These are phyloP conservation scores for Dictyostelium brefeldianum DNA, from an alignment of 78 protist species.

Conservation along the genomic window DNA sequence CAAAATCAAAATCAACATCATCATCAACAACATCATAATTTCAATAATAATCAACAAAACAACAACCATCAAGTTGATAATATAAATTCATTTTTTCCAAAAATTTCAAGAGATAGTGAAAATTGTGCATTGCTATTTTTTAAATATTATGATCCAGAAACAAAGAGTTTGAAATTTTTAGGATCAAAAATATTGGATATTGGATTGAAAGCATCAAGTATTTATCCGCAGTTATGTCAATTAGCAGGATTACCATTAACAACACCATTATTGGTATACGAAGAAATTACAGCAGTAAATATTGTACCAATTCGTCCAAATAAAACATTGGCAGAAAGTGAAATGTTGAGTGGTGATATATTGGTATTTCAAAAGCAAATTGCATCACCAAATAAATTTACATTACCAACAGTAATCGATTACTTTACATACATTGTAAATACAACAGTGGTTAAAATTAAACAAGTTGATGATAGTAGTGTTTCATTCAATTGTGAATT, in stretches of 20 bases:
- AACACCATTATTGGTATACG: slow-evolving; percentile 16
- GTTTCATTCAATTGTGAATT: slow-evolving; percentile 30
- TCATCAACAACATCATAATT: not conserved
- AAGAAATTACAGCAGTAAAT: slow-evolving; percentile 35
- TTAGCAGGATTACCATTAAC: slow-evolving; percentile 34
- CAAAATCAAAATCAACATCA: not conserved
- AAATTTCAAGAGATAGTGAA: slow-evolving; percentile 7
- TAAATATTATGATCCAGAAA: slow-evolving; percentile 50
- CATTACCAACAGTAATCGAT: slow-evolving; percentile 18
- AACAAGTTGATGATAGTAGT: slow-evolving; percentile 42
- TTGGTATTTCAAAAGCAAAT: slow-evolving; percentile 61
- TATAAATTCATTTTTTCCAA: slow-evolving; percentile 30
- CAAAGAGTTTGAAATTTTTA: slow-evolving; percentile 8
- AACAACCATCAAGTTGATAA: not conserved
- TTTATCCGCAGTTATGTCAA: slow-evolving; percentile 25
- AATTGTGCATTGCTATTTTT: slow-evolving; percentile 39
- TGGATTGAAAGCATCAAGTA: not conserved
- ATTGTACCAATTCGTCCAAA: slow-evolving; percentile 28
- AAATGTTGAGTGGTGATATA: slow-evolving; percentile 64
- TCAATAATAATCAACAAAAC: not conserved
- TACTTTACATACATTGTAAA: slow-evolving; percentile 27
- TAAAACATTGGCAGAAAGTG: slow-evolving; percentile 1
- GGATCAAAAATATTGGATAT: slow-evolving; percentile 58
- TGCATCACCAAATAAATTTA: not conserved
- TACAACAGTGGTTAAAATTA: slow-evolving; percentile 22